phyloP scores from a whole-genome alignment of 345 rosid species.

The Cardamine chenopodiifolia region DNA sequence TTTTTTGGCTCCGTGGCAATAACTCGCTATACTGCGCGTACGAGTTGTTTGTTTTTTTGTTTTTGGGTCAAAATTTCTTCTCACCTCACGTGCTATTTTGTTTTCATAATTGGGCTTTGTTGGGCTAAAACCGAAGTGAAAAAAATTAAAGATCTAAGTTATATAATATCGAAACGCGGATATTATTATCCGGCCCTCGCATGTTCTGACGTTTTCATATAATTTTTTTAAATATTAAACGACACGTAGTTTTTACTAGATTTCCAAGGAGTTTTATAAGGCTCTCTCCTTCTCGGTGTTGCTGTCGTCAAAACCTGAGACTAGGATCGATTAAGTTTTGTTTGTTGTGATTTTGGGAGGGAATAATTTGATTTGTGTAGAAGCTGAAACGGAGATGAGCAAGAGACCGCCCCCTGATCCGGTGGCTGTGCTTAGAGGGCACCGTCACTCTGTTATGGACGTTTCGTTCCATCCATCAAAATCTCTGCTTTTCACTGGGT shows the following conservation, averaged over 20 bases:
- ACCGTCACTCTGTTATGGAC: slow-evolving; percentile 86
- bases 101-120: too few relatives aligned
- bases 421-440: slow-evolving; percentile 86
- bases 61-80: too few relatives aligned
- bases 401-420: slow-evolving; percentile 86
- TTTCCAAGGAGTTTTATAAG: not conserved
- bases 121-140: too few relatives aligned
- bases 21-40: too few relatives aligned
- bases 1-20: too few relatives aligned
- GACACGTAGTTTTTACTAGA: not conserved
- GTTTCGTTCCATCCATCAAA: slow-evolving; percentile 74
- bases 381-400: slow-evolving; percentile 49
- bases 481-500: slow-evolving; percentile 81
- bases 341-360: not conserved
- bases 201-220: slow-evolving; percentile 18
- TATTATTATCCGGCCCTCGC: not conserved
- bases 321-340: slow-evolving; percentile 4
- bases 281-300: not conserved
- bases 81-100: too few relatives aligned
- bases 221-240: not conserved
- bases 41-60: too few relatives aligned
- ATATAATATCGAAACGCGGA: not conserved
- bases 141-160: too few relatives aligned
- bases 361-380: not conserved
- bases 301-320: not conserved